Evolutionary conservation across 2,329 filamentous ascomycete species (phyloP), one percentile per base, ranked within the genome.

Genomic region (Geoglossum cookeanum): DNA sequence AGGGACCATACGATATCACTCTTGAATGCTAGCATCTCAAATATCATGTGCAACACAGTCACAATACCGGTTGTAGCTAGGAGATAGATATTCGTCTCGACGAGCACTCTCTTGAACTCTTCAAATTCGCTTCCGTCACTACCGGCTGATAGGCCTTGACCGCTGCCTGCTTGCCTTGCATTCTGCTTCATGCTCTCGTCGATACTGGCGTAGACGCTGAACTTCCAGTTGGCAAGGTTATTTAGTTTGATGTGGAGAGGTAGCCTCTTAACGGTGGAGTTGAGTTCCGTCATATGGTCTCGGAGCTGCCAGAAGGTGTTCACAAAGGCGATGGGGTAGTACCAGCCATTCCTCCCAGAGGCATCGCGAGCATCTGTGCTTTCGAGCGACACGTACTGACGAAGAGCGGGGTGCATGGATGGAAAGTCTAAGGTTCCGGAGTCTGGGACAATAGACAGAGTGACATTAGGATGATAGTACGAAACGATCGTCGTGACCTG

Each of bases 251-350:
- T 64, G 45, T 66, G 62, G 32, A 97, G 74, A 2, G 90, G 88
- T 30, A 95, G 74, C 27, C 80, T 81, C 64, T 81, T 84, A 63
- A 95, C 86, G 0, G 92, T 97, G 15, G 87, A 84, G 68, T 98
- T 98, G 55, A 98, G 74, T 62, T 90, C 78, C 27, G 78, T 87
- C 91, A 97, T 97, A 64, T 97, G 88, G 61, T 78, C 83, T 67
- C 80, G 87, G 61, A 98, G 77, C 71, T 97, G 91, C 92, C 92
- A 98, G 71, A 98, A 98, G 3, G 85, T 94, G 72, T 98, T 98
- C 67, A 92, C 75, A 68, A 88, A 98, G 44, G 97, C 72, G 49
- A 96, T 80, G 3, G 92, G 92, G 66, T 85, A 81, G 67, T 97
- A 98, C 90, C 90, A 98, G 60, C 84, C 84, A 70, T 97, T 88